A percentile compares a stretch with the other conserved stretches of the same genome.
Evolutionary conservation across 2,329 filamentous ascomycete species (phyloP).

Genomic region (Dactylonectria macrodidyma): DNA sequence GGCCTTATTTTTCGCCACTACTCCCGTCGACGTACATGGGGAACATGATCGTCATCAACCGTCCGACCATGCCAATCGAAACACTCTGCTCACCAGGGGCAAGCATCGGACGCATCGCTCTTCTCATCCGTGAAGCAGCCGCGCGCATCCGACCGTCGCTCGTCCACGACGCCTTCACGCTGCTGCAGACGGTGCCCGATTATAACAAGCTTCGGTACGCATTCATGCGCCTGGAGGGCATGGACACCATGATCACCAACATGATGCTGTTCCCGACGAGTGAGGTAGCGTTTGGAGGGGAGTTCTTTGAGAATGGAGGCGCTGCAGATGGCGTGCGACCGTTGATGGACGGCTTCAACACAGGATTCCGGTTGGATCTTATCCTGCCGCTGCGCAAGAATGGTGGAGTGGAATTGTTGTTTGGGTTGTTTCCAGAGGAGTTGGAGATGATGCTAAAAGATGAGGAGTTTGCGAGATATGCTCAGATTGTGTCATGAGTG

Average conservation of each 20-base stretch:
- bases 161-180: slow-evolving; percentile 49
- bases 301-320: slow-evolving; percentile 46
- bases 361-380: slow-evolving; percentile 46
- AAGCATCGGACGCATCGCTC: slow-evolving; percentile 45
- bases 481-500: slow-evolving; percentile 20
- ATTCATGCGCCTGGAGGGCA: slow-evolving; percentile 47
- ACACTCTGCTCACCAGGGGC: slow-evolving; percentile 48
- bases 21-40: slow-evolving; percentile 50
- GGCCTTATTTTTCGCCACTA: slow-evolving; percentile 48
- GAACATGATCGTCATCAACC: slow-evolving; percentile 45
- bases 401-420: slow-evolving; percentile 48
- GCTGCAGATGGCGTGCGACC: slow-evolving; percentile 48
- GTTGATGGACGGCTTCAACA: slow-evolving; percentile 47
- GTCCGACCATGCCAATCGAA: slow-evolving; percentile 42
- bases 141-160: slow-evolving; percentile 44
- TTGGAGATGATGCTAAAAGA: slow-evolving; percentile 46
- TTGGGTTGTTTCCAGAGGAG: slow-evolving; percentile 49
- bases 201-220: slow-evolving; percentile 44
- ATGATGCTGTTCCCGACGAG: slow-evolving; percentile 49
- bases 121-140: slow-evolving; percentile 44
- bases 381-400: slow-evolving; percentile 49
- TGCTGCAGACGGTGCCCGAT: slow-evolving; percentile 47
- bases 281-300: slow-evolving; percentile 48
- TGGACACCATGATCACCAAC: slow-evolving; percentile 50
- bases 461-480: slow-evolving; percentile 47